Evolutionary conservation across 805 yeast species (phyloP), one percentile per base, ranked within the genome.

Genomic region (Priceomyces melissophilus): DNA sequence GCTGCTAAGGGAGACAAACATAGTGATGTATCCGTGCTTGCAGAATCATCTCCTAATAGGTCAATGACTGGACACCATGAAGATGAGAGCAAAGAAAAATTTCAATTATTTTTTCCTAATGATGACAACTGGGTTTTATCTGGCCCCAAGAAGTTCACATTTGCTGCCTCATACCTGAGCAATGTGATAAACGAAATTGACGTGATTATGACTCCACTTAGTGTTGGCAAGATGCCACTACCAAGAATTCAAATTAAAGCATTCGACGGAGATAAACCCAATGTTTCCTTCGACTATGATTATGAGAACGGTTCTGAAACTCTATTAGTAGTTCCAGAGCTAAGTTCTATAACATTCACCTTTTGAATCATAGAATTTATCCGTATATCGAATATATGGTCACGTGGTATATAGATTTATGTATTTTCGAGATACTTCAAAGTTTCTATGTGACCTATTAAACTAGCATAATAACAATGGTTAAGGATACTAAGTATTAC

Each of bases 401-500:
- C 35, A 32, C 35, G 26, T 17, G 25, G 11, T 16, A 4, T 10
- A 32, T 32, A 12, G 7, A 12, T 9, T 4, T 4, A 32, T 31
- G 9, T 31, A n/a, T 15, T 9, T 31, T 14, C 11, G 17, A 31
- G 14, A 17, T 15, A 15, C 8, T 14, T 4, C 15, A 3, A 14
- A 12, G 17, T 14, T 14, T 31, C 25, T 20, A 31, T 10, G 17
- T 10, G 14, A 31, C 7, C 4, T 3, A 17, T 15, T 28, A 15
- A 17, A 16, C 26, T 10, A 17, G 26, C 12, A 26, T 30, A 10
- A 25, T 13, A 25, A 33, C 17, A 16, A 87, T 87, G 95, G 95
- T 84, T 12, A 84, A 80, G 48, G 97, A 90, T 52, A 84, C 95
- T 0, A 78, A 75, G 9, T 93, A 91, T 63, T 93, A 93, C 62